Evolutionary conservation across 78 protist genomes (phyloP).

Genomic region (Carpediemonas membranifera): DNA sequence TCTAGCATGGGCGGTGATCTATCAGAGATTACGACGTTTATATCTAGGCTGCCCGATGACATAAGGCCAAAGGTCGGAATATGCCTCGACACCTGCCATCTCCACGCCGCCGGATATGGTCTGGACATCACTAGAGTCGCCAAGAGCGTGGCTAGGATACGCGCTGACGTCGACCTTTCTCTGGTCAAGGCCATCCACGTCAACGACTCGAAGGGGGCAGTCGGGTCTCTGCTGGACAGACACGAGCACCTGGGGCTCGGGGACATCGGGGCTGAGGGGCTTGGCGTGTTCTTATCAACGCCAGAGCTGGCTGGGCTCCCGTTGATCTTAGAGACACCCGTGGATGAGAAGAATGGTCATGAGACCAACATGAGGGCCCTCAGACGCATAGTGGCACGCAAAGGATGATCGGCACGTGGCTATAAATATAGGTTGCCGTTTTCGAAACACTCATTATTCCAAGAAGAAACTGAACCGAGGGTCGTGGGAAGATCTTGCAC

Average conservation of each 20-base stretch:
- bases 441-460: too few species aligned
- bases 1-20: conserved; percentile 31
- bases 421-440: too few species aligned
- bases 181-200: conserved; percentile 42
- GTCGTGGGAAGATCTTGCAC: too few species aligned
- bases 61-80: conserved; percentile 50
- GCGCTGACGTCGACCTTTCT: conserved; percentile 39
- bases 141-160: too few species aligned
- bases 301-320: too few species aligned
- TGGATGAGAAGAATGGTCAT: too few species aligned
- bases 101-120: conserved; percentile 51
- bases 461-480: too few species aligned
- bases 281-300: too few species aligned
- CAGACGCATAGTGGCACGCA: too few species aligned
- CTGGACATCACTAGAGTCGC: background rate
- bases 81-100: conserved; percentile 59
- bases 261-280: background rate
- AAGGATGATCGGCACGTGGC: too few species aligned
- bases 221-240: conserved; percentile 25
- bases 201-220: conserved; percentile 35
- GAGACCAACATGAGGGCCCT: too few species aligned
- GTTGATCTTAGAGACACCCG: too few species aligned
- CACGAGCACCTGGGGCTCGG: conserved; percentile 50
- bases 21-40: conserved; percentile 40
- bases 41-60: conserved; percentile 26